phyloP scores from a whole-genome alignment of 352 stramenopile species.

The Globisporangium ultimum region DNA sequence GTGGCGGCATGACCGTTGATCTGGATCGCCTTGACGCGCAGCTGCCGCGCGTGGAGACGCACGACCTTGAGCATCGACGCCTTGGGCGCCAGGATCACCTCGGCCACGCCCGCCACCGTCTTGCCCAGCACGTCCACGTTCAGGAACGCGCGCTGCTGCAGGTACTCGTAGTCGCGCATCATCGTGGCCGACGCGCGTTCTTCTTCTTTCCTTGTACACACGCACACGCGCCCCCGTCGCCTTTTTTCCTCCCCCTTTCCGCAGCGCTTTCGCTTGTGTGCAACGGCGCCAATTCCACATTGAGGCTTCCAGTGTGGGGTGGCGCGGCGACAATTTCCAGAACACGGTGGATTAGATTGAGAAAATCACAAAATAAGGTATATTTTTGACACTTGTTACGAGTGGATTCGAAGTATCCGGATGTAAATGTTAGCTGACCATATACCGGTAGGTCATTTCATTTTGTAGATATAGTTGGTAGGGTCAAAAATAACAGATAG shows the following conservation, averaged over 20 bases:
- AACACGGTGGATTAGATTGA: too few relatives aligned
- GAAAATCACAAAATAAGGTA: too few relatives aligned
- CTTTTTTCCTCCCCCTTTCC: not conserved
- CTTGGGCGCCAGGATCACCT: slow-evolving; percentile 71
- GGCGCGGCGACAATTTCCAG: too few relatives aligned
- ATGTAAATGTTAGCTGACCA: too few relatives aligned
- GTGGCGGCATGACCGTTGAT: slow-evolving; percentile 48
- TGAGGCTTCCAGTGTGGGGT: too few relatives aligned
- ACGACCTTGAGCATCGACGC: slow-evolving; percentile 47
- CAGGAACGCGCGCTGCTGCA: slow-evolving; percentile 80
- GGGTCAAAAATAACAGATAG: too few relatives aligned
- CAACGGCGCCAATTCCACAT: too few relatives aligned
- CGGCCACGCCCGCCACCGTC: slow-evolving; percentile 52
- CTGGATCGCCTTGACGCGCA: slow-evolving; percentile 51
- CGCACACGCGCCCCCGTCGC: too few relatives aligned
- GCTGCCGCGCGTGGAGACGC: slow-evolving; percentile 72
- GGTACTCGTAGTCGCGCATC: slow-evolving; percentile 84
- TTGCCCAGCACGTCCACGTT: slow-evolving; percentile 72
- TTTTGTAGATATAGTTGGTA: too few relatives aligned
- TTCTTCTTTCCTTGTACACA: not conserved
- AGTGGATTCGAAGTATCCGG: too few relatives aligned
- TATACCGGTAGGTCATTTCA: too few relatives aligned
- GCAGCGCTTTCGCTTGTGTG: not conserved
- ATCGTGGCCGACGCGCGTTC: slow-evolving; percentile 21
- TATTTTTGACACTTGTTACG: too few relatives aligned